These are phyloP conservation scores for Cyberlindnera americana DNA, from an alignment of 805 yeast species.

Conservation along the genomic window DNA sequence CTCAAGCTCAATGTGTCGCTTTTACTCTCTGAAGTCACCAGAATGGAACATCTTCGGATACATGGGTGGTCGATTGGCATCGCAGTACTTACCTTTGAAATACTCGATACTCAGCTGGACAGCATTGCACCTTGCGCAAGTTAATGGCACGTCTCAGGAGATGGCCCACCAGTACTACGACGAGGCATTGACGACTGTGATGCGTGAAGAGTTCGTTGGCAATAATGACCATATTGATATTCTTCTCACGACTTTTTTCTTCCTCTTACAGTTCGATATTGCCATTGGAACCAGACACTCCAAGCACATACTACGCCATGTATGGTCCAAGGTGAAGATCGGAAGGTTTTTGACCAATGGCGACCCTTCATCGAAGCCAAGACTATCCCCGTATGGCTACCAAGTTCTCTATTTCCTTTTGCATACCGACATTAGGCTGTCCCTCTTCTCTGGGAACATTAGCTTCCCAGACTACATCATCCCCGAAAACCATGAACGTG, in stretches of 20 bases:
- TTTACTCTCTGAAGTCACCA: neutral
- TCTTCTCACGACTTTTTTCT: neutral
- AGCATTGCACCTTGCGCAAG: neutral
- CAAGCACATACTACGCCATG: neutral
- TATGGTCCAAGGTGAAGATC: neutral
- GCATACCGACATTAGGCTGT: no score
- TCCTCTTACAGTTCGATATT: neutral
- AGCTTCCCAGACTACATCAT: conserved; percentile 2
- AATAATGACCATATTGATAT: neutral
- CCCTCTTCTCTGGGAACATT: conserved; percentile 2
- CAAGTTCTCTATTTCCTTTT: neutral
- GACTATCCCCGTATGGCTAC: conserved; percentile 1
- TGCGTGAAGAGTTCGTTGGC: conserved; percentile 2
- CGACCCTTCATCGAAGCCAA: neutral
- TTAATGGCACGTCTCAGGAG: neutral
- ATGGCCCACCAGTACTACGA: conserved; percentile 1
- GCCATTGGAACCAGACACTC: neutral
- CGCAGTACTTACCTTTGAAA: neutral
- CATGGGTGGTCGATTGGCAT: neutral
- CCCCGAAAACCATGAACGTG: neutral
- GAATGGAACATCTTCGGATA: conserved; percentile 2
- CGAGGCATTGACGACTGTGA: neutral
- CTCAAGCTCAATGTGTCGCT: neutral
- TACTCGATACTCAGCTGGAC: conserved; percentile 1
- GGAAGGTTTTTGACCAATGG: conserved; percentile 1